Evolutionary conservation across 2,329 filamentous ascomycete species (phyloP), one percentile per base, ranked within the genome.

Genomic region (Colletotrichum sidae): DNA sequence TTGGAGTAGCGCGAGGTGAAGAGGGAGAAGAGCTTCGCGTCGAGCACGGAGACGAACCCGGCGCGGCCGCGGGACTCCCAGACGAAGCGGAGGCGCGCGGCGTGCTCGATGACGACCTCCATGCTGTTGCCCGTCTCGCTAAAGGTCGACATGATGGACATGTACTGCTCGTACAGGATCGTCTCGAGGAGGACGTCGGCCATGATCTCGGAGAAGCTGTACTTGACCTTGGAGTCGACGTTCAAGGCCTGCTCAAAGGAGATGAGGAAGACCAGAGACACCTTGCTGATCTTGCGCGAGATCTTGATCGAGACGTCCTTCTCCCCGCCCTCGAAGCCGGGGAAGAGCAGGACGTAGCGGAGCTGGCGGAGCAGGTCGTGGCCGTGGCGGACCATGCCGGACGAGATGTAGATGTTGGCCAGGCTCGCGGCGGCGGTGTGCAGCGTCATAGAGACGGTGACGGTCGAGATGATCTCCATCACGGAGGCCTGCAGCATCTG

Each of bases 321-420:
- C 45, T 65, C 61, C 5, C 45, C 61, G 10, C 56, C 61, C 15
- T 77, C 76, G 1, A 73, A 77, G 44, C 80, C 77, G 17, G 80
- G 80, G 65, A 84, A 82, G 59, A 85, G 80, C 49, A 85, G 76
- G 65, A 86, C 79, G 35, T 81, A 78, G 37, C 83, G 83, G 15
- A 86, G 70, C 67, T 86, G 82, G 6, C 81, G 78, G 8, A 85
- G 77, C 1, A 86, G 71, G 61, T 82, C 73, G 49, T 78, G 70
- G 42, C 80, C 79, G 60, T 80, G 71, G 59, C 77, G 65, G 41
- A 74, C 71, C 46, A 84, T 73, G 51, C 79, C 76, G 38, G 77
- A 78, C 15, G 74, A 74, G 46, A 80, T 75, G 70, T 82, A 86
- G 44, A 83, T 83, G 11, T 77, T 74, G 1, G 81, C 80, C 52